These are phyloP conservation scores for apple (Malus domestica) DNA, from an alignment of 306 rosid species.

Conservation along the genomic window DNA sequence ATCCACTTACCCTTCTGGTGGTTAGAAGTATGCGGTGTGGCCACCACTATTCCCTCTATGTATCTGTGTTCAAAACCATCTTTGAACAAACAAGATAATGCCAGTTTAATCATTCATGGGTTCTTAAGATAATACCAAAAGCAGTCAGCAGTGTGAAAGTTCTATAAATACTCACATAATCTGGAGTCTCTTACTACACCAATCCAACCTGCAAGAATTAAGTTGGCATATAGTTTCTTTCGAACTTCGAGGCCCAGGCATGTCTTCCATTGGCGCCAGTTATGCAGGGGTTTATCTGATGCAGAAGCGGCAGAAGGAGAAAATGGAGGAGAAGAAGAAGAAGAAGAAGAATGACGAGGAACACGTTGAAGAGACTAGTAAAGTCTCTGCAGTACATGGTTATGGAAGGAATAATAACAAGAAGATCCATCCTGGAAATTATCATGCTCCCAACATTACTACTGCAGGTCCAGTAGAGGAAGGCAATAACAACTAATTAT, in stretches of 20 bases:
- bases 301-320: conserved; percentile 32
- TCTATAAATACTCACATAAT: conserved; percentile 15
- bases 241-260: not conserved
- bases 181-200: not conserved
- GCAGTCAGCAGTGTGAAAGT: not conserved
- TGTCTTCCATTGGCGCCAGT: conserved; percentile 38
- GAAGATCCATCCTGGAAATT: conserved; percentile 19
- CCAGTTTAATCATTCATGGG: not conserved
- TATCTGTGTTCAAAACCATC: not conserved
- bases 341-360: conserved; percentile 26
- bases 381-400: not conserved
- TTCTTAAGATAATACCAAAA: not conserved
- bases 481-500: not conserved
- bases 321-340: conserved; percentile 29
- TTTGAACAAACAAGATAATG: conserved; percentile 3
- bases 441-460: not conserved
- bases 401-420: conserved; percentile 2
- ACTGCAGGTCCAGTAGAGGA: not conserved
- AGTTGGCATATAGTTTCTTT: not conserved
- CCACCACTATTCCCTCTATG: conserved; percentile 12
- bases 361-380: not conserved
- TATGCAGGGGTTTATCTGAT: conserved; percentile 35
- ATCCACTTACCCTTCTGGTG: not conserved
- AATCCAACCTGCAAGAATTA: not conserved
- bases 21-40: conserved; percentile 7